Evolutionary conservation across 73 alveolate genomes (phyloP).

Genomic region (Tetrahymena thermophila): DNA sequence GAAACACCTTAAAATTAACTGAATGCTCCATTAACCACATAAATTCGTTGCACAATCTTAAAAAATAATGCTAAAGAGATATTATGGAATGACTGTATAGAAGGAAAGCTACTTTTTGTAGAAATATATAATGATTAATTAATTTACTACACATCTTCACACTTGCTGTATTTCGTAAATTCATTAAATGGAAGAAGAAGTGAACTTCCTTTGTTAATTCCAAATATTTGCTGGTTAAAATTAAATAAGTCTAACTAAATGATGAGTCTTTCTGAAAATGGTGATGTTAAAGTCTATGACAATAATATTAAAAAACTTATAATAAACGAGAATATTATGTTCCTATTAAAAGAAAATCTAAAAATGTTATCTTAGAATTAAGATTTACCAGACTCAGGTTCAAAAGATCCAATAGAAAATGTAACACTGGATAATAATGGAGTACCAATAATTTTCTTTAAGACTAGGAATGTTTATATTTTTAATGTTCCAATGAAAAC

Average conservation of each 20-base stretch:
- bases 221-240: background rate
- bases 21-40: background rate
- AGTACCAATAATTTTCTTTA: constrained; percentile 3
- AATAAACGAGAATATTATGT: constrained; percentile 18
- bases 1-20: background rate
- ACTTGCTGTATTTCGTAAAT: constrained; percentile 6
- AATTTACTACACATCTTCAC: constrained; percentile 12
- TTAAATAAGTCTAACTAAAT: constrained; percentile 11
- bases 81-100: constrained; percentile 33
- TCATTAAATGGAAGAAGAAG: constrained; percentile 13
- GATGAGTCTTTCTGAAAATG: constrained; percentile 9
- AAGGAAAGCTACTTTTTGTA: constrained; percentile 11
- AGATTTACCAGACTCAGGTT: constrained; percentile 17
- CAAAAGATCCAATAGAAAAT: constrained; percentile 15
- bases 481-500: background rate
- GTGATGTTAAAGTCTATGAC: constrained; percentile 22
- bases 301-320: background rate
- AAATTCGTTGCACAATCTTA: background rate
- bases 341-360: constrained; percentile 6
- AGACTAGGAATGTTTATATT: background rate
- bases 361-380: background rate
- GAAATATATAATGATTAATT: constrained; percentile 1
- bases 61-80: background rate
- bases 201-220: constrained; percentile 13
- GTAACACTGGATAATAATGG: constrained; percentile 20